Evolutionary conservation across 2,329 filamentous ascomycete genomes (phyloP).

Genomic region (Aspergillus sp.): DNA sequence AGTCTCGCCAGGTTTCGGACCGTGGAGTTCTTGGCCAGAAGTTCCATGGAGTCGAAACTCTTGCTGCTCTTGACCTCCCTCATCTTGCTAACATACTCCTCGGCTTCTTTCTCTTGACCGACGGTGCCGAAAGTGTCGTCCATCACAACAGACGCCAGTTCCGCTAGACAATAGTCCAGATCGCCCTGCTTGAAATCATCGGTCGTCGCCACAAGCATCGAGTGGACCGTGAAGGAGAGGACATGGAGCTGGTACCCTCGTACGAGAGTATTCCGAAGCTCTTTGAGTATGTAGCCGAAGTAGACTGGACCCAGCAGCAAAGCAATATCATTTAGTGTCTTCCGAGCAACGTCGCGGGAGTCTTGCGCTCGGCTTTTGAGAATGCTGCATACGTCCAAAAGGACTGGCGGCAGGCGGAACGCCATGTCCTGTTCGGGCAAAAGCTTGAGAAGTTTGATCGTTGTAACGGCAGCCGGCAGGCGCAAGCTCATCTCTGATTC

Average conservation of each 20-base stretch:
- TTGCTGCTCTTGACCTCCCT: constrained; percentile 98
- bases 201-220: constrained; percentile 67
- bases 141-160: constrained; percentile 79
- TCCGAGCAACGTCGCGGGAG: constrained; percentile 80
- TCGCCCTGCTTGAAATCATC: constrained; percentile 70
- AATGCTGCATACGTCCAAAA: constrained; percentile 89
- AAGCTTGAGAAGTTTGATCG: constrained; percentile 76
- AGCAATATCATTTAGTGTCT: constrained; percentile 76
- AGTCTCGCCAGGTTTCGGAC: constrained; percentile 64
- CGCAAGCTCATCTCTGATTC: constrained; percentile 89
- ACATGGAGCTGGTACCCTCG: constrained; percentile 91
- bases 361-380: constrained; percentile 81
- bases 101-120: constrained; percentile 93
- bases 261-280: constrained; percentile 71
- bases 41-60: constrained; percentile 94
- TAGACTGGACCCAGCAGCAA: constrained; percentile 70
- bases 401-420: constrained; percentile 65
- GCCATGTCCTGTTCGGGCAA: constrained; percentile 65
- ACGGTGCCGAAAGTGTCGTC: constrained; percentile 92
- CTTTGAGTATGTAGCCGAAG: constrained; percentile 87
- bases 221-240: constrained; percentile 88
- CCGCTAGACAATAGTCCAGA: constrained; percentile 73
- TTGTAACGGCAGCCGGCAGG: constrained; percentile 78
- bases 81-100: constrained; percentile 90
- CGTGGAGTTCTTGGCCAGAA: constrained; percentile 75